Evolutionary conservation across 352 stramenopile genomes (phyloP).

Genomic region (Phytopythium delawarense): DNA sequence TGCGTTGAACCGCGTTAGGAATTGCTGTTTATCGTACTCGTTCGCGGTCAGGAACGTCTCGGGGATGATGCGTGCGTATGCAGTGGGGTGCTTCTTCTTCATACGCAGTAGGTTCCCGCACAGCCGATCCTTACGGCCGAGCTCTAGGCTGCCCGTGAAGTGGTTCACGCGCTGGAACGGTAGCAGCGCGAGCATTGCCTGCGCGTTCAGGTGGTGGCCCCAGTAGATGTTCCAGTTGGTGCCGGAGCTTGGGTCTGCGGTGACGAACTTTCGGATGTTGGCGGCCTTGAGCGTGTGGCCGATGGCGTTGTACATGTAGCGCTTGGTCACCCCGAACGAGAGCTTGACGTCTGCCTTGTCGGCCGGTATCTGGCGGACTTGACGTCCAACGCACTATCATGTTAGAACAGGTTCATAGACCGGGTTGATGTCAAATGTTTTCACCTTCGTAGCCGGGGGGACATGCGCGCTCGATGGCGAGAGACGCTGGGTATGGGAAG

Average conservation of each 20-base stretch:
- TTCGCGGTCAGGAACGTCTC: slow-evolving; percentile 72
- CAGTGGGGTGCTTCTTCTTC: slow-evolving; percentile 46
- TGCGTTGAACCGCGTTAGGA: slow-evolving; percentile 39
- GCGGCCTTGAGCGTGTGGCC: slow-evolving; percentile 45
- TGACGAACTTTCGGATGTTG: slow-evolving; percentile 28
- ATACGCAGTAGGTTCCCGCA: slow-evolving; percentile 59
- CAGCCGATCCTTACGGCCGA: slow-evolving; percentile 71
- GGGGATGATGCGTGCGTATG: slow-evolving; percentile 54
- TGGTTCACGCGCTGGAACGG: slow-evolving; percentile 69
- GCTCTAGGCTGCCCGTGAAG: slow-evolving; percentile 72
- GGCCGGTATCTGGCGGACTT: slow-evolving; percentile 29
- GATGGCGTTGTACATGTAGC: slow-evolving; percentile 80
- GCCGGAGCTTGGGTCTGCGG: slow-evolving; percentile 11
- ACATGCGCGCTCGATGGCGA: slow-evolving; percentile 38
- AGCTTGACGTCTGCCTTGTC: slow-evolving; percentile 26
- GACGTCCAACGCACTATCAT: neutral
- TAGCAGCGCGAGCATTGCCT: slow-evolving; percentile 33
- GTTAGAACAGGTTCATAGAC: neutral
- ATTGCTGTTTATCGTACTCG: slow-evolving; percentile 67
- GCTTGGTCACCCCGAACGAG: slow-evolving; percentile 54
- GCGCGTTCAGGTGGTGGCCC: slow-evolving; percentile 57
- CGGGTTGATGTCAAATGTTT: neutral
- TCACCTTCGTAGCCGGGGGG: slow-evolving; percentile 61
- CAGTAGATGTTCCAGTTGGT: slow-evolving; percentile 69
- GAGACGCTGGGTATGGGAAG: slow-evolving; percentile 49